Base-by-base conservation (phyloP, 2,329 filamentous ascomycete genomes). In the Aureobasidium lini region DNA sequence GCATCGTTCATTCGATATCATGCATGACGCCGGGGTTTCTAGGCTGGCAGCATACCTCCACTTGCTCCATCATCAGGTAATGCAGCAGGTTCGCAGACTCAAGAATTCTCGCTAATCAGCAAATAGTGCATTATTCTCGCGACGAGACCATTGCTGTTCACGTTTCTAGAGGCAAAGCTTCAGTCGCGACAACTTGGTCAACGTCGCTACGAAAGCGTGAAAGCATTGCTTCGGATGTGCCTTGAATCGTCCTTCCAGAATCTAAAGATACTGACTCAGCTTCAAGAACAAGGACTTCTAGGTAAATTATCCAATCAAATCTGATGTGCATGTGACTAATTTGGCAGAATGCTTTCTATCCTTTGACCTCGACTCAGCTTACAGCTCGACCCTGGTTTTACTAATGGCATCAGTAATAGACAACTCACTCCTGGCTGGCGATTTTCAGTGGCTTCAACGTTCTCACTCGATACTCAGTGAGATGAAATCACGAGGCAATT, bases 61-160 rank as follows among this genome's bases (percentile, higher is more conserved):
- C 44, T 52, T 67, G 11, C 63, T 66, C 9, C 63, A 66, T 37
- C 64, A 67, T 34, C 46, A 57, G 23, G 23, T 23, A 23, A 23
- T 23, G 23, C 23, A 23, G 23, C 23, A 23, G 23, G 23, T 23
- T 23, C 23, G 23, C 23, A 23, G 23, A 23, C 23, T 23, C 23
- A 23, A 23, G 23, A 23, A 23, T 23, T 23, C 23, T 23, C 23
- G 23, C 23, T 23, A 23, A 23, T 23, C 23, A 23, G 23, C 23
- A 23, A 23, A 23, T 23, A 23, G 53, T 65, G 64, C 43, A 62
- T 64, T 42, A 63, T 66, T 13, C 61, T 66, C 3, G 63, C 63
- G 2, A 65, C 72, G 70, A n/a, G 76, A 58, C 76, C 76, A 10
- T 59, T 78, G 3, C 61, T 77, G 2, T 77, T 77, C 59, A 76